phyloP scores from a whole-genome alignment of 495 filamentous ascomycete species.

The Penicillium coprophilum region DNA sequence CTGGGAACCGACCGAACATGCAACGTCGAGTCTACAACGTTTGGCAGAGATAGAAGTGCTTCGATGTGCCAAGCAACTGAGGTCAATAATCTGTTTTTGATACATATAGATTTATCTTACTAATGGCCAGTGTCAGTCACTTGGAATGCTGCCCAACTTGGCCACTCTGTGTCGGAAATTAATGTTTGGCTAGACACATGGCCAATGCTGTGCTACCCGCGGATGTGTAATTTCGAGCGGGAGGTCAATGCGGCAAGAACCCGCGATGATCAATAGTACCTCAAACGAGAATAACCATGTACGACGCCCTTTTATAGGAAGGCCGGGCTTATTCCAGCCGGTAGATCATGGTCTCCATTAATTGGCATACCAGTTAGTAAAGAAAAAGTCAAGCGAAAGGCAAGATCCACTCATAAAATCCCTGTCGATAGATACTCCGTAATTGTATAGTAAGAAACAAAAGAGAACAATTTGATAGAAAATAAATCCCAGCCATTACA shows the following conservation, averaged over 20 bases:
- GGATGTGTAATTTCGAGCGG: constrained; percentile 3
- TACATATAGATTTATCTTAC: not conserved
- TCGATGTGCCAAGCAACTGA: not conserved
- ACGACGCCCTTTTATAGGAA: not conserved
- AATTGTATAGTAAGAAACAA: constrained; percentile 4
- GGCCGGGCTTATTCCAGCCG: not conserved
- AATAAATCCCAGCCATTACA: not conserved
- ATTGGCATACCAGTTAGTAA: not conserved
- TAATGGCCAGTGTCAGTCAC: not conserved
- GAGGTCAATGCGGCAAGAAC: constrained; percentile 13
- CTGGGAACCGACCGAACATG: constrained; percentile 1
- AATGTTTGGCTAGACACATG: constrained; percentile 17
- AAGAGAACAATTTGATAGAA: constrained; percentile 6
- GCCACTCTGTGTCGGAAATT: constrained; percentile 9
- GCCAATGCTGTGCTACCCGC: constrained; percentile 10
- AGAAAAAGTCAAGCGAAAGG: not conserved
- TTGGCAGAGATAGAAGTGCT: not conserved
- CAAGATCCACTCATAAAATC: not conserved
- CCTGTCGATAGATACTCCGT: constrained; percentile 12
- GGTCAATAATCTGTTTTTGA: not conserved
- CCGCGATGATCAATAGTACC: constrained; percentile 2
- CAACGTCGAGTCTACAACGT: constrained; percentile 4
- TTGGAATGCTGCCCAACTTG: constrained; percentile 12
- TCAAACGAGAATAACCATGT: not conserved
- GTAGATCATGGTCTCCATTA: not conserved